phyloP scores from a whole-genome alignment of 2,329 filamentous ascomycete species.

The Xylaria sp. region DNA sequence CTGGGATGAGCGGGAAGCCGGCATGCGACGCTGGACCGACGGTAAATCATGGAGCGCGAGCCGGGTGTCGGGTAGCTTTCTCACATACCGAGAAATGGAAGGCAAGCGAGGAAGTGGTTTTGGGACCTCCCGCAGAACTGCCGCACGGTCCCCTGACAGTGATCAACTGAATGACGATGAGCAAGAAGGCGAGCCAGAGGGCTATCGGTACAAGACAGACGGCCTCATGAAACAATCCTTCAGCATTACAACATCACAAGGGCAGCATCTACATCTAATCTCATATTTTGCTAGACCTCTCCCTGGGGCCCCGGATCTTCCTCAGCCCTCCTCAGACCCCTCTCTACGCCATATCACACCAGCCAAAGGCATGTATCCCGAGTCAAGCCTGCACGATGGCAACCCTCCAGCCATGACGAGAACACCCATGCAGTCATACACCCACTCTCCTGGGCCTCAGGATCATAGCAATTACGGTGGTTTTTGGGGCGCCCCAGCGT shows the following conservation, averaged over 20 bases:
- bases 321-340: constrained; percentile 84
- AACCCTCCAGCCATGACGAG: constrained; percentile 84
- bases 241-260: constrained; percentile 90
- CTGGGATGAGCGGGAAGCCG: constrained; percentile 99
- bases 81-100: constrained; percentile 99
- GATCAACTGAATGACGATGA: constrained; percentile 85
- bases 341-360: constrained; percentile 84
- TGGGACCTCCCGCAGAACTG: constrained; percentile 65
- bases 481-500: constrained; percentile 54
- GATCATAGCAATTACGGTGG: constrained; percentile 51
- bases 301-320: constrained; percentile 75
- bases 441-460: constrained; percentile 41
- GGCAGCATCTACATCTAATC: constrained; percentile 95
- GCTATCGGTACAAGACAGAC: constrained; percentile 94
- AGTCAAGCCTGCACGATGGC: constrained; percentile 89
- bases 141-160: constrained; percentile 85
- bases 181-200: constrained; percentile 85
- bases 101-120: constrained; percentile 91
- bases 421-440: constrained; percentile 70
- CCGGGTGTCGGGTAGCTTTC: constrained; percentile 94
- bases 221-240: constrained; percentile 99
- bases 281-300: constrained; percentile 93
- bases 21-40: constrained; percentile 98
- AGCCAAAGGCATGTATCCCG: constrained; percentile 95
- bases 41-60: constrained; percentile 99